Evolutionary conservation across 108 stramenopile genomes (phyloP).

Genomic region (Nannochloropsis granulata): DNA sequence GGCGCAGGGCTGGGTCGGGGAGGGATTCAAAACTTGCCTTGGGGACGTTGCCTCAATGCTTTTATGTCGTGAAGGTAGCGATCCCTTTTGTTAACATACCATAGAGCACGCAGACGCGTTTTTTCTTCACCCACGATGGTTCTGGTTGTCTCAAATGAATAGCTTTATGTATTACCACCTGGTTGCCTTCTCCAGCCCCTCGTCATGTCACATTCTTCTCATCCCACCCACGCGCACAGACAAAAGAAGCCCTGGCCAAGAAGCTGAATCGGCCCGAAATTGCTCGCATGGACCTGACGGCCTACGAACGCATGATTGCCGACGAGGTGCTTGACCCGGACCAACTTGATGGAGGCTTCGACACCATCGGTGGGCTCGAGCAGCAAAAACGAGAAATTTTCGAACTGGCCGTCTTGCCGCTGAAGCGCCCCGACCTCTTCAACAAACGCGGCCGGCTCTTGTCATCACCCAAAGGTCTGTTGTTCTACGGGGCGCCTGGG

Average conservation of each 20-base stretch:
- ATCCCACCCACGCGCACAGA: neutral
- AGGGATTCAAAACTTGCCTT: too few species aligned
- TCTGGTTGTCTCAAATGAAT: too few species aligned
- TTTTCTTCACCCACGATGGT: too few species aligned
- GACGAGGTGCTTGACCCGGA: conserved; percentile 61
- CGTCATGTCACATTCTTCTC: neutral
- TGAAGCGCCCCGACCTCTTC: conserved; percentile 70
- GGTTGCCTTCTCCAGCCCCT: too few species aligned
- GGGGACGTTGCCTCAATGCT: too few species aligned
- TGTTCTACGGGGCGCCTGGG: conserved; percentile 76
- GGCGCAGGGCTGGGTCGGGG: too few species aligned
- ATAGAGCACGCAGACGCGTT: too few species aligned
- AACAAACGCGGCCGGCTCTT: conserved; percentile 39
- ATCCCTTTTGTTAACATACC: too few species aligned
- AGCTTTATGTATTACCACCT: too few species aligned
- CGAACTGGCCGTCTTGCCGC: conserved; percentile 75
- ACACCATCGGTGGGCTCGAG: conserved; percentile 76
- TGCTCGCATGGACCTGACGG: neutral
- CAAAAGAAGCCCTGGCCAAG: neutral
- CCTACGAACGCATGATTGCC: conserved; percentile 62
- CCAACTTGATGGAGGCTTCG: conserved; percentile 47
- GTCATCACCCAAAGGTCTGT: conserved; percentile 65
- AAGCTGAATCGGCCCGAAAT: conserved; percentile 5
- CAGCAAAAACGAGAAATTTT: conserved; percentile 65
- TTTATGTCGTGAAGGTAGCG: too few species aligned